Base-by-base conservation (phyloP, 768 basidiomycete species). In the Tricholomella constricta region DNA sequence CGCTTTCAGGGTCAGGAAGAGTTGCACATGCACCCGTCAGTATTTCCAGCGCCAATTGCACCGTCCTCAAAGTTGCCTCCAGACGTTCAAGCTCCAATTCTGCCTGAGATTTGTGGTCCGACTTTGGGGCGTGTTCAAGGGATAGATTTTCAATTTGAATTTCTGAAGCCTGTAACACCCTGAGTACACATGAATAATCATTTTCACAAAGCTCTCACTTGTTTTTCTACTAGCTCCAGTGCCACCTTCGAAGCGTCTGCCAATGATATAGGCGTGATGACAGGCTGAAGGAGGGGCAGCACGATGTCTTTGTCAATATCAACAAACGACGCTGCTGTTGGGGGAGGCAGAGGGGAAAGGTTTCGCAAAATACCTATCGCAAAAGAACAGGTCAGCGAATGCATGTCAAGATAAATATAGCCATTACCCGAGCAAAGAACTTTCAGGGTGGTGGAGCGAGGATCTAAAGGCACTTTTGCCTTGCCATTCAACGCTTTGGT, bases 21-120 rank as follows among this genome's bases (percentile, higher is more conserved):
- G 86, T 91, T 17, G 94, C 94, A 65, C 91, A 97, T n/a, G 81
- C 75, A 26, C 88, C 88, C 0, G 93, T 95, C 56, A 97, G 68
- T 44, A 97, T 84, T 70, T 98, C 94, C 23, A 97, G 75, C n/a
- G 88, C 84, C 27, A 94, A 78, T 57, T 89, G 88, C 10, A 91
- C 78, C 1, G 88, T 89, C 60, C 86, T 78, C 47, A 97, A 68
- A 49, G 73, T 80, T 14, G 75, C 72, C 69, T 98, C 94, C 12
- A 94, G 72, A 25, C 73, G 73, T 55, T 91, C 89, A 2, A 97
- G 78, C 61, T 88, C 84, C 10, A 83, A 50, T 63, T 94, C 89
- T 12, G 78, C 78, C 1, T 76, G 64, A 3, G 87, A 80, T 66
- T 82, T 88, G 65, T 95, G 85, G 63, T 95, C 94, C 11, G 84